These are phyloP conservation scores for Phaffia tasmanica DNA, from an alignment of 768 basidiomycete species.

Conservation along the genomic window DNA sequence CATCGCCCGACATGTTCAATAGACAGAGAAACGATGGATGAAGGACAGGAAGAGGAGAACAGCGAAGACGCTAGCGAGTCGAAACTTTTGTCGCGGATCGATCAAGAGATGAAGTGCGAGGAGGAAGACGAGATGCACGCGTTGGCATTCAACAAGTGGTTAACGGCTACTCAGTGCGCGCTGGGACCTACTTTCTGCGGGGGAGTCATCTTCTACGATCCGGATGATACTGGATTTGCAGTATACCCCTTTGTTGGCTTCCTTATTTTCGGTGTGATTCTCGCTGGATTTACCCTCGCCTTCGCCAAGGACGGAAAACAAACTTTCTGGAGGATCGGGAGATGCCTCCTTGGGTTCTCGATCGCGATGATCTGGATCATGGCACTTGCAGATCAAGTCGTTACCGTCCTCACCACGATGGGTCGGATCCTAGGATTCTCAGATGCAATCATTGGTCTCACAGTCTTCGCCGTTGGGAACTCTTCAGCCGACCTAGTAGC, in stretches of 20 bases:
- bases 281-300: conserved; percentile 49
- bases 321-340: conserved; percentile 50
- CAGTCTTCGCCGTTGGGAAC: conserved; percentile 91
- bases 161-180: conserved; percentile 72
- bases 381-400: conserved; percentile 49
- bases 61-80: conserved; percentile 24
- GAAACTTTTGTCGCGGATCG: background rate
- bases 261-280: conserved; percentile 47
- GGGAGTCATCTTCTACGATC: background rate
- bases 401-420: conserved; percentile 42
- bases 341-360: conserved; percentile 83
- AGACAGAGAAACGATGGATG: too few species aligned
- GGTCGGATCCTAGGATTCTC: conserved; percentile 90
- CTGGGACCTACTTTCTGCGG: conserved; percentile 8
- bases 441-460: conserved; percentile 92
- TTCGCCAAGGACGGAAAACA: conserved; percentile 54
- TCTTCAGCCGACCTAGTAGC: conserved; percentile 93
- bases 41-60: conserved; percentile 3
- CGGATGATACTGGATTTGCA: background rate
- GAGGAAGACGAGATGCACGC: conserved; percentile 27
- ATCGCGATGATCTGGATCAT: conserved; percentile 91
- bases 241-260: conserved; percentile 40
- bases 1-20: background rate
- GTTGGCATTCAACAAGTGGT: conserved; percentile 48
- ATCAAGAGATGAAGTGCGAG: background rate